These are phyloP conservation scores for Blastomyces parvus DNA, from an alignment of 2,329 filamentous ascomycete genomes.

Conservation along the genomic window DNA sequence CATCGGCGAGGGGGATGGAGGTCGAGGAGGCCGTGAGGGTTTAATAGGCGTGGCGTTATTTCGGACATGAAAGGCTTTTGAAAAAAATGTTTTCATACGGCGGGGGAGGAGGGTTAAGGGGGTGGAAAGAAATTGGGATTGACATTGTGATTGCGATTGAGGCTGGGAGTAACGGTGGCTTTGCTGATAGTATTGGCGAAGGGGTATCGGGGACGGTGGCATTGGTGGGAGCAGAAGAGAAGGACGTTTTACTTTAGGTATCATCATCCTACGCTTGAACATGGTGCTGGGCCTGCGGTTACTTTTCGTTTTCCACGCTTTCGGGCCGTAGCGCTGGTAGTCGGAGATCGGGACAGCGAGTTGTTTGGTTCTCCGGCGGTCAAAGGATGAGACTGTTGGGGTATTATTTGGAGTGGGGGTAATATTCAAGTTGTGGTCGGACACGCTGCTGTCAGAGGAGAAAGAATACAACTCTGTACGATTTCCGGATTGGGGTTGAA, in stretches of 20 bases:
- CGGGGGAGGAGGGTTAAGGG: conserved; percentile 1
- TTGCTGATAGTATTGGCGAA: not conserved
- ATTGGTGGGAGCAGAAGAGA: not conserved
- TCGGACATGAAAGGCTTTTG: not conserved
- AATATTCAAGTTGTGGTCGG: not conserved
- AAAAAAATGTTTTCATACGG: conserved; percentile 1
- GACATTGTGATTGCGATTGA: not conserved
- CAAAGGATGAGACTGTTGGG: not conserved
- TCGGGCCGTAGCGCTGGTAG: conserved; percentile 3
- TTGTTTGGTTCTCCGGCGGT: conserved; percentile 1
- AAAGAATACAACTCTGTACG: conserved; percentile 1
- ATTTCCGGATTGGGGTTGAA: not conserved
- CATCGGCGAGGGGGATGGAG: conserved; percentile 1
- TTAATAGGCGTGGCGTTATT: not conserved
- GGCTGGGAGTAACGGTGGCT: not conserved
- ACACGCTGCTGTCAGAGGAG: not conserved
- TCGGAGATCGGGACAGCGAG: conserved; percentile 5
- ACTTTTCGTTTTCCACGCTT: conserved; percentile 2
- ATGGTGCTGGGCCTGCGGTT: not conserved
- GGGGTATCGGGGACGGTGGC: not conserved
- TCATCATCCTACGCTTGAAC: conserved; percentile 1
- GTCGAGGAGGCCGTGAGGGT: not conserved
- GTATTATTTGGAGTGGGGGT: conserved; percentile 3
- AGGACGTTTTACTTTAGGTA: not conserved
- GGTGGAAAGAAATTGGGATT: not conserved